Conservation (phyloP, 164 flowering plant genomes). For the Liriodendron chinense region DNA sequence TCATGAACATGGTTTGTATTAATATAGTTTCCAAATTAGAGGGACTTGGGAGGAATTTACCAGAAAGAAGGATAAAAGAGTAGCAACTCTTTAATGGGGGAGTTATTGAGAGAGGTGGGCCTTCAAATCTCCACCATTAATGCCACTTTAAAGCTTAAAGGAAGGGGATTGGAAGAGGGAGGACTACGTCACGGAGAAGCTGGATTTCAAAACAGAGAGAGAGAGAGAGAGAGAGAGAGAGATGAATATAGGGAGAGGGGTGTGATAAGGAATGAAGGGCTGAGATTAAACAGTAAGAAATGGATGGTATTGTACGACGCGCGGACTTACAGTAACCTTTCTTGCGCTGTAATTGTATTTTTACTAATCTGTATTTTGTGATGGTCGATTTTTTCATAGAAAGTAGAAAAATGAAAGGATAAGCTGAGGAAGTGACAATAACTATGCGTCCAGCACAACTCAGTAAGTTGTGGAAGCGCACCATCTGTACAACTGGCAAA, state of each 20-base stretch:
- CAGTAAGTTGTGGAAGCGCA: no score
- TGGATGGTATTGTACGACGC: background rate
- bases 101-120: background rate
- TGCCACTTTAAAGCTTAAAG: background rate
- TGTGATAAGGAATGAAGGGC: slow-evolving; percentile 99
- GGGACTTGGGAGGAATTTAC: slow-evolving; percentile 8
- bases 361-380: background rate
- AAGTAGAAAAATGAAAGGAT: no score
- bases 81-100: background rate
- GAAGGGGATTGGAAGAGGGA: background rate
- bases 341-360: background rate
- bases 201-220: slow-evolving; percentile 8
- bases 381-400: background rate
- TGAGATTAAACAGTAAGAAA: slow-evolving; percentile 73
- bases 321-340: background rate
- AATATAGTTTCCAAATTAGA: background rate
- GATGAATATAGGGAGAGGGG: slow-evolving; percentile 23
- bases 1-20: background rate
- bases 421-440: no score
- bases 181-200: background rate
- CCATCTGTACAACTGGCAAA: no score
- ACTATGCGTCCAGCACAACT: no score
- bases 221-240: slow-evolving; percentile 19
- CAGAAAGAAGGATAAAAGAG: slow-evolving; percentile 13
- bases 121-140: slow-evolving; percentile 11